Conservation (phyloP, 2,329 filamentous ascomycete genomes). For the Pseudocercospora crystallina region DNA sequence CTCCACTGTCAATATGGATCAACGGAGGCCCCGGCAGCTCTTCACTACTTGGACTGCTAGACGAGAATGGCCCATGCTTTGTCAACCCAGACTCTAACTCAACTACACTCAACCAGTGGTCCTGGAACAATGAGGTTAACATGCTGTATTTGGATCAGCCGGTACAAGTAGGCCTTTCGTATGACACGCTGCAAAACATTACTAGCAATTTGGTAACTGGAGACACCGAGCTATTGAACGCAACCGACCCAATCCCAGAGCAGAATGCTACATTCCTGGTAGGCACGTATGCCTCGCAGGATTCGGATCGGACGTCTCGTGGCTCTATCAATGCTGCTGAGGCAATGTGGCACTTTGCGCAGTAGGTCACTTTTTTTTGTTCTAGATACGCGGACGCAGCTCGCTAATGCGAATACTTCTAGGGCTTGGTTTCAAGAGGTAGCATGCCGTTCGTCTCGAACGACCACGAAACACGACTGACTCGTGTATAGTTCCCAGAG, state of each 20-base stretch:
- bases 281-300: conserved; percentile 53
- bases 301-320: conserved; percentile 47
- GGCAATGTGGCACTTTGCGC: conserved; percentile 60
- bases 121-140: conserved; percentile 54
- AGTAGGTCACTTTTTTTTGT: conserved; percentile 27
- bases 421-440: conserved; percentile 60
- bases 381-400: no score
- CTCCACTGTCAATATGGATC: conserved; percentile 59
- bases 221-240: conserved; percentile 16
- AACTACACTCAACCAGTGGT: conserved; percentile 53
- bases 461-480: background rate
- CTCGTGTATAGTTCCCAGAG: conserved; percentile 52
- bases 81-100: conserved; percentile 55
- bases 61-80: conserved; percentile 54
- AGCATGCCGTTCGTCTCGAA: conserved; percentile 26
- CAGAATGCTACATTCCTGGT: conserved; percentile 55
- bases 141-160: conserved; percentile 66
- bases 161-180: conserved; percentile 57
- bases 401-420: no score
- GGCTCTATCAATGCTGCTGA: conserved; percentile 55
- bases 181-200: conserved; percentile 42
- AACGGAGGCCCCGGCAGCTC: conserved; percentile 57
- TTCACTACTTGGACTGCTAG: conserved; percentile 50
- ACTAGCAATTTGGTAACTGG: conserved; percentile 34
- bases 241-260: conserved; percentile 34